Evolutionary conservation across 345 rosid genomes (phyloP), one percentile per base, ranked within the genome.

Genomic region (Salix exigua): DNA sequence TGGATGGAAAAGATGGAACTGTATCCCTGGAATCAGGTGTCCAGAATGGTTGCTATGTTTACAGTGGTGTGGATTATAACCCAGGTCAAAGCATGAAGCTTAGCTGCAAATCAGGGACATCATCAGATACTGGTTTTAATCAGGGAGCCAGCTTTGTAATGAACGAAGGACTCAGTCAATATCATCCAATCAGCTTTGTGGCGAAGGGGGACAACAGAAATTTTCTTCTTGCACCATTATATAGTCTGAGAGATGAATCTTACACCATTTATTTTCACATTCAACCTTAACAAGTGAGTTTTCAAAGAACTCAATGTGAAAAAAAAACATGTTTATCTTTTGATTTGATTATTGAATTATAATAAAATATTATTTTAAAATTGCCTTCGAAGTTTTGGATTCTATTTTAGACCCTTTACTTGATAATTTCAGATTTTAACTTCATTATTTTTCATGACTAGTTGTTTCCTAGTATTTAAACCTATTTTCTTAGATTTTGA

Each of bases 181-280:
- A 93, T 80, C 87, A 92, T 85, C 94, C 90, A 2, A 86, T 92
- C 80, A 96, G 97, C 86, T 96, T 96, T 23, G 88, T 87, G 65
- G 94, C 93, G 31, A 85, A 78, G 30, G 98, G 98, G 61, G 77
- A 28, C 0, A 76, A 70, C 25, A 86, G 91, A 81, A 88, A 88
- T 80, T 96, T 89, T 82, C 86, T 96, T 77, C 78, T 96, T 81
- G 81, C 77, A 2, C 98, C 99, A 66, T 83, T 96, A 75, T 69
- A 85, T 48, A 93, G 90, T 86, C 84, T 89, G 28, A 86, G 86
- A 73, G 99, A 96, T 82, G 99, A 96, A 82, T 80, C 86, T 16
- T 96, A 93, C 72, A 91, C 89, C 61, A 87, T 87, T 78, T 92
- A 96, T 82, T 96, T 93, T 87, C 75, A 88, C 85, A 68, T 93